A percentile compares a stretch with the other conserved stretches of the same genome.
phyloP scores from a whole-genome alignment of 768 basidiomycete species.

The Bullera alba region DNA sequence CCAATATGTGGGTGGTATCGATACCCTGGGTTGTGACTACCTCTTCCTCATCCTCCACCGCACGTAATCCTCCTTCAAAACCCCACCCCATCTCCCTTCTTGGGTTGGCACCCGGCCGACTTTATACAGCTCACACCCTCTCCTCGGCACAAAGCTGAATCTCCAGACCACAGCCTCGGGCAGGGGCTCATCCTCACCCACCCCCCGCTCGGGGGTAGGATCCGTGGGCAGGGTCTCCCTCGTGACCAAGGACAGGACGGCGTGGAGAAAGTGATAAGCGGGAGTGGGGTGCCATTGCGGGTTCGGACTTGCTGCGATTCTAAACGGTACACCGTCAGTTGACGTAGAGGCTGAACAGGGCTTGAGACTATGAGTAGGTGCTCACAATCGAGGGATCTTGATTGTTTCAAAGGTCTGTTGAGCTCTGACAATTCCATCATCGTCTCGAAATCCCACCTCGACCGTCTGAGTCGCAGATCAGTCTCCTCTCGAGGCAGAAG shows the following conservation, averaged over 20 bases:
- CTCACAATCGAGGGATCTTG: slow-evolving; percentile 39
- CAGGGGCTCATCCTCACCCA: slow-evolving; percentile 7
- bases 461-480: slow-evolving; percentile 19
- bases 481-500: not conserved
- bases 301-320: slow-evolving; percentile 24
- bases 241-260: slow-evolving; percentile 23
- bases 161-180: slow-evolving; percentile 36
- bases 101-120: slow-evolving; percentile 17
- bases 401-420: slow-evolving; percentile 34
- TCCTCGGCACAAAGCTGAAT: slow-evolving; percentile 32
- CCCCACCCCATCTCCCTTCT: slow-evolving; percentile 27
- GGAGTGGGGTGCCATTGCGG: slow-evolving; percentile 35
- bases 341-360: not conserved
- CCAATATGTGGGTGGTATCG: too few species aligned
- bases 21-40: slow-evolving; percentile 5
- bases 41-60: slow-evolving; percentile 30
- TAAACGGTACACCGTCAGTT: too few species aligned
- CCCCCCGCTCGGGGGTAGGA: slow-evolving; percentile 9
- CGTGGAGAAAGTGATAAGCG: slow-evolving; percentile 30
- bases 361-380: not conserved
- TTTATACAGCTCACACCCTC: slow-evolving; percentile 33
- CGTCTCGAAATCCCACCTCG: slow-evolving; percentile 43
- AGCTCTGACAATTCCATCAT: slow-evolving; percentile 32
- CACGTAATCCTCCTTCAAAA: slow-evolving; percentile 33
- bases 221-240: slow-evolving; percentile 34